Percentiles rank a stretch among this genome's conserved stretches.
phyloP scores from a whole-genome alignment of 345 rosid genomes.

The Geranium brycei region DNA sequence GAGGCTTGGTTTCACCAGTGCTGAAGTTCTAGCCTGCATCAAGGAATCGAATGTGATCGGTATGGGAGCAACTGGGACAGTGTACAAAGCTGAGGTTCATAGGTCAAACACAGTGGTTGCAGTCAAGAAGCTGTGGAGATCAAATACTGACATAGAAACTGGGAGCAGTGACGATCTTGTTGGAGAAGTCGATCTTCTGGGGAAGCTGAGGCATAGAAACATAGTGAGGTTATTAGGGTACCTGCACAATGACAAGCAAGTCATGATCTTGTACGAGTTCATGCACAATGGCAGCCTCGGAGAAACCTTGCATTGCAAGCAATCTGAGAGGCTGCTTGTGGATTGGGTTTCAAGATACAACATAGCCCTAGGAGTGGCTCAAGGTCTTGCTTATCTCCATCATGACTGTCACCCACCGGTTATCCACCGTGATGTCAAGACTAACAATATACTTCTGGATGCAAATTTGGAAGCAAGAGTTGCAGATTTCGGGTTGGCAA shows the following conservation, averaged over 20 bases:
- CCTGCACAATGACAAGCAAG: constrained; percentile 53
- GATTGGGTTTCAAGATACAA: constrained; percentile 89
- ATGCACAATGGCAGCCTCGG: constrained; percentile 82
- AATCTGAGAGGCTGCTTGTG: constrained; percentile 48
- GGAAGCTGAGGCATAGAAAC: constrained; percentile 79
- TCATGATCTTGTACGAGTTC: constrained; percentile 76
- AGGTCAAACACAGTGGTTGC: constrained; percentile 45
- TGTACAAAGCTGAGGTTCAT: constrained; percentile 66
- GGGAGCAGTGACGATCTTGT: constrained; percentile 55
- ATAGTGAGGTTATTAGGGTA: constrained; percentile 73
- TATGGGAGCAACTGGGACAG: constrained; percentile 85
- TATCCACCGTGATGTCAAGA: constrained; percentile 83
- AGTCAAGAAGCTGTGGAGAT: constrained; percentile 82
- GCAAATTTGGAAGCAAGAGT: constrained; percentile 76
- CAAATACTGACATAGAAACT: constrained; percentile 45
- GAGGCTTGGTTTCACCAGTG: constrained; percentile 63
- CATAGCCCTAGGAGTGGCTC: constrained; percentile 77
- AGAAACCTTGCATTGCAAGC: constrained; percentile 67
- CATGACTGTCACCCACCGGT: constrained; percentile 83
- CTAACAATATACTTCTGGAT: constrained; percentile 74
- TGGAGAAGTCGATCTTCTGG: constrained; percentile 71
- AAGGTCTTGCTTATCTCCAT: constrained; percentile 86
- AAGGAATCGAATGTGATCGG: constrained; percentile 77
- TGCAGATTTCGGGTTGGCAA: constrained; percentile 90
- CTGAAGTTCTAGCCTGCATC: constrained; percentile 58